phyloP scores from a whole-genome alignment of 2,329 filamentous ascomycete genomes.

The Acrodontium crateriforme region DNA sequence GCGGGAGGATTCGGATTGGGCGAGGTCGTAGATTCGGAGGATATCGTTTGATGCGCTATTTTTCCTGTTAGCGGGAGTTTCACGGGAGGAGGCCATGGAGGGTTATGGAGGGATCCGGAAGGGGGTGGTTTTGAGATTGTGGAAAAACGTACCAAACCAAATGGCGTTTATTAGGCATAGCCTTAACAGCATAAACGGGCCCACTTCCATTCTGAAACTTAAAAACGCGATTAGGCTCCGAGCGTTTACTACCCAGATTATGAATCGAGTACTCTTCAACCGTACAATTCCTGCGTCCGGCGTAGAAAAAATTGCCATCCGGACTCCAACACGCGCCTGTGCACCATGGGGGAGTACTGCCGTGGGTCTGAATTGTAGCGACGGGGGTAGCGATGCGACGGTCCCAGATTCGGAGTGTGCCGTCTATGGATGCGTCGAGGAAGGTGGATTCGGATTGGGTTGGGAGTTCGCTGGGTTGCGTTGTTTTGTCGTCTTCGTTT shows the following conservation, averaged over 20 bases:
- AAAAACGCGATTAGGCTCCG: slow-evolving; percentile 63
- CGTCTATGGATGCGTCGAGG: slow-evolving; percentile 76
- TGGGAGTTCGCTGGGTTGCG: slow-evolving; percentile 21
- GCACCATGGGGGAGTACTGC: slow-evolving; percentile 83
- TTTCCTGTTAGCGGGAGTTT: not conserved
- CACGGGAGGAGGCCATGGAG: slow-evolving; percentile 2
- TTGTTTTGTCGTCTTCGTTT: slow-evolving; percentile 16
- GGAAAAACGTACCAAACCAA: slow-evolving; percentile 61
- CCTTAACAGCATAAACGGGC: slow-evolving; percentile 70
- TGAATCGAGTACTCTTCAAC: slow-evolving; percentile 91
- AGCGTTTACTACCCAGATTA: slow-evolving; percentile 49
- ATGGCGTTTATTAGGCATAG: slow-evolving; percentile 88
- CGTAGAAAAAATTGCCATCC: slow-evolving; percentile 90
- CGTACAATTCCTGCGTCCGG: slow-evolving; percentile 75
- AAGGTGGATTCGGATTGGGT: slow-evolving; percentile 63
- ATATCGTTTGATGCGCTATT: slow-evolving; percentile 80
- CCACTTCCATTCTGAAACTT: slow-evolving; percentile 83
- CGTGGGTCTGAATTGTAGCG: slow-evolving; percentile 61
- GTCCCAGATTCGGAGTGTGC: slow-evolving; percentile 88
- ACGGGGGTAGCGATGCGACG: slow-evolving; percentile 60
- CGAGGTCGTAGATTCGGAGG: slow-evolving; percentile 75
- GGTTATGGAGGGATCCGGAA: no score
- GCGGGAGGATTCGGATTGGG: slow-evolving; percentile 44
- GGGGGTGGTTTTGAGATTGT: no score
- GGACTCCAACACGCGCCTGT: slow-evolving; percentile 96